Conservation (phyloP, 352 stramenopile species). For the Blastocystis sp. region DNA sequence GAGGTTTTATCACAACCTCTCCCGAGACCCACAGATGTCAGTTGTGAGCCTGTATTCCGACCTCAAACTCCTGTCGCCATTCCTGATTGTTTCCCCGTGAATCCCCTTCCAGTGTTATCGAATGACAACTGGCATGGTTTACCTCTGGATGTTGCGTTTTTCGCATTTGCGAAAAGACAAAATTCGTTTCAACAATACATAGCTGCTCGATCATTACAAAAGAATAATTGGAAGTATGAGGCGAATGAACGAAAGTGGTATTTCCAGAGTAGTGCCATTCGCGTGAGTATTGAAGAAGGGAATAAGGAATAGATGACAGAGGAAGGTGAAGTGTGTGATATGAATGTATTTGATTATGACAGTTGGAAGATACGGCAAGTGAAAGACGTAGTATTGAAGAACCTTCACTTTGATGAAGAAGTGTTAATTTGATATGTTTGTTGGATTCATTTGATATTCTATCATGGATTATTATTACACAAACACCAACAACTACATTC, state of each 20-base stretch:
- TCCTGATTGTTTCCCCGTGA: constrained; percentile 19
- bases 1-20: not conserved
- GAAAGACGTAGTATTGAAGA: not conserved
- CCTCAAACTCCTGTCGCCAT: not conserved
- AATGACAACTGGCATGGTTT: not conserved
- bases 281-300: not conserved
- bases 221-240: not conserved
- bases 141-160: constrained; percentile 28
- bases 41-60: not conserved
- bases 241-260: constrained; percentile 23
- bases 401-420: constrained; percentile 9
- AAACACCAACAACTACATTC: not conserved
- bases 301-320: constrained; percentile 8
- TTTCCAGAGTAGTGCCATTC: not conserved
- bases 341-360: constrained; percentile 36
- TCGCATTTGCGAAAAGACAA: constrained; percentile 26
- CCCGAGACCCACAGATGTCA: not conserved
- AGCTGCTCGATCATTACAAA: not conserved
- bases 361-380: not conserved
- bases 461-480: not conserved
- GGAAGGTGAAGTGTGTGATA: not conserved
- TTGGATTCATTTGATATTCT: not conserved
- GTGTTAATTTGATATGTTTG: not conserved
- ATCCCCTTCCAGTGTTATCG: not conserved
- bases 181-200: constrained; percentile 18